Evolutionary conservation across 2,329 filamentous ascomycete genomes (phyloP).

Genomic region (Metarhizium sp.): DNA sequence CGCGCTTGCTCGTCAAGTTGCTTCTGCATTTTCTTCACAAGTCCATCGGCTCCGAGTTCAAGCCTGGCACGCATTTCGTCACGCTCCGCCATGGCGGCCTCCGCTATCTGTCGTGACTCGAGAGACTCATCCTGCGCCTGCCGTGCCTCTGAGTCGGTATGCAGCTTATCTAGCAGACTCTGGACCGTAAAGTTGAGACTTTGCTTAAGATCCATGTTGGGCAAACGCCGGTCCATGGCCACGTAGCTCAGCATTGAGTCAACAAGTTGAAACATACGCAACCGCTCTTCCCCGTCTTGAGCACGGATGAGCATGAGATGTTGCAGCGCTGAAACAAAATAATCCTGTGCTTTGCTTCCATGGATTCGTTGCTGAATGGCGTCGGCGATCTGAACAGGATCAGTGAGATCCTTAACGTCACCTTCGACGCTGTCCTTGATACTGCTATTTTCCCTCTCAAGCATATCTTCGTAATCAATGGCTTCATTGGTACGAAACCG

Average conservation of each 20-base stretch:
- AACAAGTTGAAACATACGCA: slow-evolving; percentile 94
- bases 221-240: slow-evolving; percentile 90
- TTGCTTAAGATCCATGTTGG: slow-evolving; percentile 96
- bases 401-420: slow-evolving; percentile 83
- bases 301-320: slow-evolving; percentile 89
- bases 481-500: slow-evolving; percentile 88
- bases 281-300: slow-evolving; percentile 81
- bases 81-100: slow-evolving; percentile 89
- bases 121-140: slow-evolving; percentile 86
- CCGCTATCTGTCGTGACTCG: slow-evolving; percentile 84
- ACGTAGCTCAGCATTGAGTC: slow-evolving; percentile 99
- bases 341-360: slow-evolving; percentile 82
- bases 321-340: slow-evolving; percentile 91
- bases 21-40: slow-evolving; percentile 86
- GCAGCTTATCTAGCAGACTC: slow-evolving; percentile 85
- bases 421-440: slow-evolving; percentile 81
- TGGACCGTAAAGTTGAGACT: slow-evolving; percentile 97
- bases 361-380: slow-evolving; percentile 80
- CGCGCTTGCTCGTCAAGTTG: slow-evolving; percentile 88
- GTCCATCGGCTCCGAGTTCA: slow-evolving; percentile 83
- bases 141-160: slow-evolving; percentile 90
- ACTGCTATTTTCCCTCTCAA: slow-evolving; percentile 83
- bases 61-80: slow-evolving; percentile 88
- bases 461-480: slow-evolving; percentile 95
- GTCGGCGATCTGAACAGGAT: slow-evolving; percentile 87